Evolutionary conservation across 225 moss, liverwort and hornwort species (phyloP), one percentile per base, ranked within the genome.

Genomic region (Pseudisothecium myosuroides): DNA sequence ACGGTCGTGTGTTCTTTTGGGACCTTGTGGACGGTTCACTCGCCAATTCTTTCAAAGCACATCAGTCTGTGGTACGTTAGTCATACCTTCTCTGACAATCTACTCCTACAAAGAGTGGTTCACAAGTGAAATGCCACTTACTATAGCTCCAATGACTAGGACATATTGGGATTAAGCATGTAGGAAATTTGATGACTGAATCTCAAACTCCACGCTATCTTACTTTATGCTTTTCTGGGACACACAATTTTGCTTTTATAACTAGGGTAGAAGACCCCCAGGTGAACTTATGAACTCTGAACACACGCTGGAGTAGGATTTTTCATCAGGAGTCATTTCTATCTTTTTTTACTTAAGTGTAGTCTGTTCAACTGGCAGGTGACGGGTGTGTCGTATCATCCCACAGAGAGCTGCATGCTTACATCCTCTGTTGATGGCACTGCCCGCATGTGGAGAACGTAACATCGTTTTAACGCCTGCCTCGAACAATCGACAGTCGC

Each of bases 401-500:
- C 99, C 61, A 95, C 90, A 31, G 96, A 99, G 67, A 92, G 87
- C 89, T 97, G 93, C 91, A 93, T 99, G 95, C 95, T 99, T 58
- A 99, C 99, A 36, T 94, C 99, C 85, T 99, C 99, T 55, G 97
- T 96, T 59, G 99, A 99, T 91, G 95, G 95, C 90, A 99, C 97
- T 83, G 93, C 97, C 55, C 95, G 99, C 65, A 37, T 99, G 83
- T 99, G 99, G 99, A 99, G 90, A 91, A 91, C 95, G 34, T 99
- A 94, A 95, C 82, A 39, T 83, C 61, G 80, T 67, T 61, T 47
- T 83, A 39, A 37, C 31, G 50, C 58, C 62, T 79, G 14, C 83
- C 80, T 88, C 58, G 77, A 87, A 76, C 32, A 34, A 55, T 79
- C 45, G 61, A 67, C 45, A 56, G 16, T 71, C 41, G 39, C 66